Evolutionary conservation across 345 rosid species (phyloP), one percentile per base, ranked within the genome.

Genomic region (Dovyalis caffra): DNA sequence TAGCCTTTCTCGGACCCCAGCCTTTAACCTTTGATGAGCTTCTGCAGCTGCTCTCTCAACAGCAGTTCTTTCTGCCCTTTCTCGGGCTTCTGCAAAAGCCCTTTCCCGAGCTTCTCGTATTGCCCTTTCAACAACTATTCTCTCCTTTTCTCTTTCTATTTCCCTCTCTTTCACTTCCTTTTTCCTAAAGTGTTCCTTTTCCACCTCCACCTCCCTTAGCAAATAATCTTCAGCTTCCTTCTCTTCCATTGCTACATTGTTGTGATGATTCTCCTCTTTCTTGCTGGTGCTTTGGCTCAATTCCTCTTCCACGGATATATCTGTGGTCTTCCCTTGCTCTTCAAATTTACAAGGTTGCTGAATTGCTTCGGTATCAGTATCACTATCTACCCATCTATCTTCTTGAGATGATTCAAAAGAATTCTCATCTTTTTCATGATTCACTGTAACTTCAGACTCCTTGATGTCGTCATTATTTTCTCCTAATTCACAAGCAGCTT

Each of bases 41-140:
- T 83, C 89, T 29, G 84, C 81, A 80, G 89, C 86, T 63, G 86
- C 90, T 86, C 81, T 94, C 84, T 90, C 91, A 47, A 83, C 84
- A 47, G 92, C 91, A 71, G 91, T 92, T 83, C 87, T 86, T 81
- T 89, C 95, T 64, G 91, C 94, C 84, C 87, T 86, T 81, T 89
- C 95, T 64, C 79, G 88, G 74, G 93, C 99, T 76, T 90, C 99
- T 79, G 90, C 90, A 79, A 90, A 95, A 40, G 98, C 98, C 74
- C 99, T 88, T 87, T 87, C 96, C 37, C 97, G 93, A 64, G 95
- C 99, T 85, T 95, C 99, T 67, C 93, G 86, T 31, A 95, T 90
- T 68, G 94, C 99, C 85, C 97, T 90, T 80, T 91, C 97, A 62
- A 92, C 99, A 83, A 87, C 95, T 71, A 82, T 53, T 81, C 97